Base-by-base conservation (phyloP, 768 basidiomycete genomes). In the Tricholoma sp. region DNA sequence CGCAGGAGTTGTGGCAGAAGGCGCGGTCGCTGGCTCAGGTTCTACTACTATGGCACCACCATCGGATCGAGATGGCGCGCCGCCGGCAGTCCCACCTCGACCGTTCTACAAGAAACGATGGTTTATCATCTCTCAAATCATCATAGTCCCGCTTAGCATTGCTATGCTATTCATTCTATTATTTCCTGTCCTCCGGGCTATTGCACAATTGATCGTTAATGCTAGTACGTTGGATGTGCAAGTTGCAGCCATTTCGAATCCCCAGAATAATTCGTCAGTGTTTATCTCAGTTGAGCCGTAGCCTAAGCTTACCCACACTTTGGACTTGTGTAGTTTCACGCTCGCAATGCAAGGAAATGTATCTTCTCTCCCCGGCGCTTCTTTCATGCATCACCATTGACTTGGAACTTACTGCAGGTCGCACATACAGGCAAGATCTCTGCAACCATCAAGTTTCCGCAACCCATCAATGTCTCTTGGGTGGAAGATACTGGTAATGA, bases 121-220 rank as follows among this genome's bases (percentile, higher is more conserved):
- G 76, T 87, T 88, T 73, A 83, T 88, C 57, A 77, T 87, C 57
- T 75, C 78, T 29, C 74, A 75, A 52, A 64, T 82, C 58, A 74
- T 87, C 29, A 63, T 75, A 3, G 68, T 76, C 15, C 76, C 79
- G 5, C 63, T 88, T 13, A 80, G 73, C 34, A 86, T 89, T 53
- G 83, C 77, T 13, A 65, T 88, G 36, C 68, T 89, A 17, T 89
- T 89, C 68, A 80, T 89, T 58, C 48, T 88, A 10, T 68, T 89
- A 20, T 89, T 81, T 66, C 87, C 87, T 6, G 83, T 89, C 54
- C 74, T 89, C 55, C 77, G 70, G 50, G 86, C 86, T 45, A 85
- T 88, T 59, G 77, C 80, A 17, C 85, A 86, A 59, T 75, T 83
- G 41, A 80, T 89, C 39, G 77, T 89, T 13, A 81, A 86, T 55